Percentiles rank a stretch among this genome's conserved stretches.
Evolutionary conservation across 1,139 yeast species (phyloP).

Genomic region (Zhuliangozyma parablackwelliae): DNA sequence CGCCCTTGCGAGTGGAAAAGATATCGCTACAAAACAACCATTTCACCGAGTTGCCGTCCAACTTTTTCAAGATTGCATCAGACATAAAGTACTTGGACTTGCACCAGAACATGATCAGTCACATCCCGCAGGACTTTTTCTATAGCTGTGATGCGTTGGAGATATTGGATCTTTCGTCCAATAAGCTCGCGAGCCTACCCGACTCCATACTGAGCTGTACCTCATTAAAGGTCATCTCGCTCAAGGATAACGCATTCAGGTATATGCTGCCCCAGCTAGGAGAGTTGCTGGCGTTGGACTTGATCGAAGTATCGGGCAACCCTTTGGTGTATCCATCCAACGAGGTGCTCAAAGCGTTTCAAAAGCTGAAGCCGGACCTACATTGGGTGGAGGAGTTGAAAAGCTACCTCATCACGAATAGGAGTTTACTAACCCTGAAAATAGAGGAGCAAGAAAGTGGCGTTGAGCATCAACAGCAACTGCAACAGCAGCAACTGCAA

Average conservation of each 20-base stretch:
- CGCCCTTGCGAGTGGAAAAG: conserved; percentile 44
- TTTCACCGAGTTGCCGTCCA: conserved; percentile 44
- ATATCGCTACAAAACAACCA: conserved; percentile 52
- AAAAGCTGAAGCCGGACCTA: conserved; percentile 34
- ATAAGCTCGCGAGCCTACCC: conserved; percentile 40
- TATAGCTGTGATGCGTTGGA: conserved; percentile 43
- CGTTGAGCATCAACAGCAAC: conserved; percentile 1
- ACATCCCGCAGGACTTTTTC: conserved; percentile 43
- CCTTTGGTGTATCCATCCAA: conserved; percentile 54
- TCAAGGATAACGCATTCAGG: conserved; percentile 58
- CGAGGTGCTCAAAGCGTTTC: conserved; percentile 32
- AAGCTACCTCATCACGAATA: conserved; percentile 32
- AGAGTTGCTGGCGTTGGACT: conserved; percentile 48
- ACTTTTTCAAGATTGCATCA: conserved; percentile 39
- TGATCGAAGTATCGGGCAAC: conserved; percentile 68
- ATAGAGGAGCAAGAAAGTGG: conserved; percentile 14
- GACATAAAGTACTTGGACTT: conserved; percentile 61
- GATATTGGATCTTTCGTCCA: conserved; percentile 64
- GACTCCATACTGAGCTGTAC: conserved; percentile 38
- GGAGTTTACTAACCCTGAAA: conserved; percentile 19
- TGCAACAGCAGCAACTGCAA: conserved; percentile 1
- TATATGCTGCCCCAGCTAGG: conserved; percentile 56
- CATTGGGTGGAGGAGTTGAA: conserved; percentile 58
- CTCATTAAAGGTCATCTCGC: conserved; percentile 53
- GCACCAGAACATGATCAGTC: conserved; percentile 52